Evolutionary conservation across 305 asterid genomes (phyloP), one percentile per base, ranked within the genome.

Genomic region (Euphrasia arctica): DNA sequence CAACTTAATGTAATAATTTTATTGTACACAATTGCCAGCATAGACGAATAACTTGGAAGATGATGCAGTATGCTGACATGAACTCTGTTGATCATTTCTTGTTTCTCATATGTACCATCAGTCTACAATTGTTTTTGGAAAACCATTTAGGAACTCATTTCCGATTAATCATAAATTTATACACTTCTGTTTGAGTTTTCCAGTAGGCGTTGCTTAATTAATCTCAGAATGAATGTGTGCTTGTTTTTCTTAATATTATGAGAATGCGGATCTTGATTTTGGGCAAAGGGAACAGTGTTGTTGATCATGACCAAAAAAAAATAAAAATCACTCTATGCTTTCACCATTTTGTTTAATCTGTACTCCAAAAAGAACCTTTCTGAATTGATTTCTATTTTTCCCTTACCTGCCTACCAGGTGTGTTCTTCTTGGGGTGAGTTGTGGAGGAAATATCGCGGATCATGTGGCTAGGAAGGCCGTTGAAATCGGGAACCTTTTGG

Each of bases 351-450:
- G 8, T 39, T 39, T 8, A 8, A 25, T 15, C 27, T 54, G 64
- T 25, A 62, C 39, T 41, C 62, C 49, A 9, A 34, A 11, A 36
- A 51, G 18, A 15, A 60, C 39, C 50, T 45, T 60, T 60, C 60
- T 69, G 58, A 60, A 29, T 63, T 67, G 59, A 55, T 68, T n/a
- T 63, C 51, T 73, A 2, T 70, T 54, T 42, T 42, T 22, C 43
- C 11, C 42, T 74, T 63, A 5, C 25, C 31, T 60, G 64, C 13
- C 13, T 54, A 61, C 22, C 96, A 93, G 99, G 71, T 93, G 96
- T 70, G 95, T 93, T 13, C 94, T 90, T 76, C 95, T 93, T 27
- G 98, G 98, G 65, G 98, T 83, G 66, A 90, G 98, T 58, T 93
- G 95, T 52, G 99, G 99, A 56, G 99, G 94, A 58, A 90, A 90